These are phyloP conservation scores for Tephrocybe rancida DNA, from an alignment of 768 basidiomycete genomes.

Conservation along the genomic window DNA sequence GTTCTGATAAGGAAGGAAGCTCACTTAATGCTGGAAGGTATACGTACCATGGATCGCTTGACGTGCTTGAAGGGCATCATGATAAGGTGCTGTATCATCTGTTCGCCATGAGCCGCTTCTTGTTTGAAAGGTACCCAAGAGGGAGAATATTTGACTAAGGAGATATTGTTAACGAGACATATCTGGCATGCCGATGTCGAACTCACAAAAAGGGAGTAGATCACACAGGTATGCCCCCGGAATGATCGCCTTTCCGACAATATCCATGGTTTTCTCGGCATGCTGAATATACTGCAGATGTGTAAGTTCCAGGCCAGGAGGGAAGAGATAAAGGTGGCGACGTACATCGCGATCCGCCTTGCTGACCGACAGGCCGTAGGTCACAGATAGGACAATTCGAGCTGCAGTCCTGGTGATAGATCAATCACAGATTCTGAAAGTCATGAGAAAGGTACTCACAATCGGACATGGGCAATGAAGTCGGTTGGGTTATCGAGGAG, in stretches of 20 bases:
- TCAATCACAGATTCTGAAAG: neutral
- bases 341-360: neutral
- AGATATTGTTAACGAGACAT: too few species aligned
- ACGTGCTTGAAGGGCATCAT: constrained; percentile 1
- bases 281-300: constrained; percentile 27
- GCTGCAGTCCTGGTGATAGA: neutral
- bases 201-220: constrained; percentile 25
- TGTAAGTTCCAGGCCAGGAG: neutral
- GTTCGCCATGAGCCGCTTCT: neutral
- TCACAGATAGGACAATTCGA: neutral
- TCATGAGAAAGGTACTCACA: neutral
- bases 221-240: constrained; percentile 32
- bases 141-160: too few species aligned
- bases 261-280: constrained; percentile 26
- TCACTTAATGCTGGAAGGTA: constrained; percentile 2
- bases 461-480: neutral
- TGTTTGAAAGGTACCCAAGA: constrained; percentile 1
- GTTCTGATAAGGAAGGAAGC: neutral
- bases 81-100: neutral
- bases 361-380: neutral
- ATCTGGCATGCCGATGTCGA: too few species aligned
- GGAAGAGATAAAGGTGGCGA: neutral
- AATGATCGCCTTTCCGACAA: constrained; percentile 21
- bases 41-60: neutral
- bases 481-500: neutral